Evolutionary conservation across 2,329 filamentous ascomycete species (phyloP), one percentile per base, ranked within the genome.

Genomic region (Hypocreales sp.): DNA sequence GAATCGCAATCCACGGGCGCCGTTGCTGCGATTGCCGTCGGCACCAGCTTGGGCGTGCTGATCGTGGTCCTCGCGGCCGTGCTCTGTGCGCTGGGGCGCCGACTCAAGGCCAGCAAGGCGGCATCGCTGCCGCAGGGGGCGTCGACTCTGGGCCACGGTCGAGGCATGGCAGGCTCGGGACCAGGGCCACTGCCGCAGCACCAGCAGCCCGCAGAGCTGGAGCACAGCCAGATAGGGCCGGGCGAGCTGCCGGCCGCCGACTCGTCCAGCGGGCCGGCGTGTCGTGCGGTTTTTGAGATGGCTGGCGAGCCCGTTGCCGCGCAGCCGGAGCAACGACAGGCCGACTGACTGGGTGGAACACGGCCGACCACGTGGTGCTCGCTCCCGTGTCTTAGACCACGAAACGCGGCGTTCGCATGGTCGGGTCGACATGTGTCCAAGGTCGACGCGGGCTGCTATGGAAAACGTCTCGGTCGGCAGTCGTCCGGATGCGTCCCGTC

Each of bases 181-280:
- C n/a, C 11, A 14, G 11, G 7, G 5, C 6, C 14, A 13, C 22
- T 15, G 22, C 22, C 9, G 17, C n/a, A 9, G 22, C 21, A 5
- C 11, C 24, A 27, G 21, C 12, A 20, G 15, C 31, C 29, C 5
- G 29, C 22, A 8, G 35, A 35, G 26, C 20, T 37, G 15, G 35
- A 33, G 14, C 12, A 31, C n/a, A 35, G 29, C 17, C 27, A 30
- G 3, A 18, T 32, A 18, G 31, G 26, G 14, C 20, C 34, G 8
- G 31, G 31, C 11, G 35, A 37, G 26, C 24, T 35, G 6, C n/a
- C 19, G 10, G 10, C 15, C 14, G 20, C n/a, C n/a, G n/a, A n/a
- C 12, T 11, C 17, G 22, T 21, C 4, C 16, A 7, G 9, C 10
- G 20, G 20, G 15, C 15, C 5, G n/a, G n/a, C n/a, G n/a, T n/a